Evolutionary conservation across 805 yeast species (phyloP).

Genomic region (Diddensiella transvaalensis): DNA sequence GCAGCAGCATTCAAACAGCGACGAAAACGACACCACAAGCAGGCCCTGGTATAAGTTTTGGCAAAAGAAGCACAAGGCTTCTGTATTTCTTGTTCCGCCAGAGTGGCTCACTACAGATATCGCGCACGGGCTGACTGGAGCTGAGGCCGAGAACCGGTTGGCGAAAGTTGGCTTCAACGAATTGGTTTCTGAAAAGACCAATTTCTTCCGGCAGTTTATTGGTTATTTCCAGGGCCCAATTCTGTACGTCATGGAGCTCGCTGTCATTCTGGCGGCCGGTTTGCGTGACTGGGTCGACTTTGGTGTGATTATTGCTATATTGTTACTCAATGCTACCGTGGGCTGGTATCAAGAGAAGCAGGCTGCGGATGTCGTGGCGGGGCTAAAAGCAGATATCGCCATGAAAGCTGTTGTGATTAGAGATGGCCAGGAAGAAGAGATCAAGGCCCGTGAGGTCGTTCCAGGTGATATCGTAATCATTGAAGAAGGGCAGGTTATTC

Average conservation of each 20-base stretch:
- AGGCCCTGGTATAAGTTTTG: conserved; percentile 56
- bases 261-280: conserved; percentile 93
- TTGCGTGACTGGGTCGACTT: conserved; percentile 97
- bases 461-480: conserved; percentile 92
- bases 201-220: conserved; percentile 71
- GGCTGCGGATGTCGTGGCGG: conserved; percentile 96
- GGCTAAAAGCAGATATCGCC: conserved; percentile 90
- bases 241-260: conserved; percentile 95
- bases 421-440: conserved; percentile 74
- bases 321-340: conserved; percentile 83
- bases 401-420: conserved; percentile 83
- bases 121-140: conserved; percentile 66
- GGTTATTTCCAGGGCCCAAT: conserved; percentile 91
- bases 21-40: conserved; percentile 57
- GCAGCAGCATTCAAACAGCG: conserved; percentile 47
- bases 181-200: conserved; percentile 83
- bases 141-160: conserved; percentile 77
- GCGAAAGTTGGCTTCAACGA: conserved; percentile 87
- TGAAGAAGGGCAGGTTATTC: conserved; percentile 91
- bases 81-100: conserved; percentile 57
- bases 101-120: conserved; percentile 80
- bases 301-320: conserved; percentile 91
- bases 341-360: conserved; percentile 98
- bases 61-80: conserved; percentile 47
- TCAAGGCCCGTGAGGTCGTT: conserved; percentile 81